Evolutionary conservation across 106 monocot species (phyloP).

Genomic region (Phalaenopsis aphrodite): DNA sequence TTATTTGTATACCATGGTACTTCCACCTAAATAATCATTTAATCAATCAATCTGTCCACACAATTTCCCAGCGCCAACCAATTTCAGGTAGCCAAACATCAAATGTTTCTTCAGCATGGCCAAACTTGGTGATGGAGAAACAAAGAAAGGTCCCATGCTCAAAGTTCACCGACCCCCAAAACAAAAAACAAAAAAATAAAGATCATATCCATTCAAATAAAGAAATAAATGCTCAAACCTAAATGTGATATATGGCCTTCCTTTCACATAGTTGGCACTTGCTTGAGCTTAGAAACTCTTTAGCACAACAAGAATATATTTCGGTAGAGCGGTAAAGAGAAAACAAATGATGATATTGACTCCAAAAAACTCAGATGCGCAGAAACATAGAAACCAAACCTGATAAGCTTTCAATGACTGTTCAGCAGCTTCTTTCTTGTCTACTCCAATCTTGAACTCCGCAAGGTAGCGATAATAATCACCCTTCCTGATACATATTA

Average conservation of each 20-base stretch:
- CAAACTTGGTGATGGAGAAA: neutral
- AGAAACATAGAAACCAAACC: neutral
- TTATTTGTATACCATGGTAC: neutral
- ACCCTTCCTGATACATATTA: slow-evolving; percentile 15
- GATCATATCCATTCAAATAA: neutral
- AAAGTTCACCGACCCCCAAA: no score
- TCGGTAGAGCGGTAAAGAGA: neutral
- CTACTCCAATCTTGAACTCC: slow-evolving; percentile 17
- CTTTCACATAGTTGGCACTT: neutral
- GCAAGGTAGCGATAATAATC: slow-evolving; percentile 23
- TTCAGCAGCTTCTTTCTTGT: slow-evolving; percentile 21
- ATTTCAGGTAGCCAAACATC: neutral
- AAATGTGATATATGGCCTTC: neutral
- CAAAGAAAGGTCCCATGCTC: neutral
- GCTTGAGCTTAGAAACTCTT: neutral
- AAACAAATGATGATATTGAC: neutral
- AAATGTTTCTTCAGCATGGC: neutral
- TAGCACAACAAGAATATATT: neutral
- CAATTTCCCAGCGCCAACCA: neutral
- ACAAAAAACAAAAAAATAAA: neutral
- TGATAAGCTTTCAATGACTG: slow-evolving; percentile 18
- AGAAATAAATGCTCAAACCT: neutral
- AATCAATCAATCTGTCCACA: neutral
- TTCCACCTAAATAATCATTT: neutral
- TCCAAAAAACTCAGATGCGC: neutral